Evolutionary conservation across 495 filamentous ascomycete species (phyloP), one percentile per base, ranked within the genome.

Genomic region (Cladorrhinum samala): DNA sequence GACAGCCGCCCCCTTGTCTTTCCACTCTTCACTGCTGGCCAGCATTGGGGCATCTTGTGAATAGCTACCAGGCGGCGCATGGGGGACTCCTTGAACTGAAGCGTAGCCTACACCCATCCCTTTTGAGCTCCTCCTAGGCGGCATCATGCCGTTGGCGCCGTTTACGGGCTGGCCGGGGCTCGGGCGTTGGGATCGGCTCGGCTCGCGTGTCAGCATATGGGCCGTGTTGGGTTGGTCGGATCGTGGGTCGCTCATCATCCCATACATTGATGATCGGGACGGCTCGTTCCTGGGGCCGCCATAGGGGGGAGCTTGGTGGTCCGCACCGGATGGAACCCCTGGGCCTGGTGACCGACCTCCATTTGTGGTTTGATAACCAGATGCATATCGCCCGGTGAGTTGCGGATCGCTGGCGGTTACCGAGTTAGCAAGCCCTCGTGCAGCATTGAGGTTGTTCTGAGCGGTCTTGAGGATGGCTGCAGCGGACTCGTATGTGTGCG

Each of bases 1-100:
- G 9, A 93, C 81, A 1, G 93, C 88, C 3, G 93, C 93, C 37
- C 93, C 92, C 49, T 83, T 84, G 18, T 98, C 93, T 68, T 95
- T 87, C 93, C 93, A 96, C 43, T 96, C 92, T 51, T 96, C 92
- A 63, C 83, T 92, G 63, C 84, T 91, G 3, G 82, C 69, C 21
- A 80, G 64, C 4, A 81, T 79, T 2, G 82, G 83, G 43, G 82
- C 79, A 59, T 93, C 88, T 46, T 78, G 61, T 21, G 69, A 75
- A 59, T 89, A 86, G 20, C 79, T 64, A 43, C 68, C 68, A 38
- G 65, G 61, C n/a, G 72, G 64, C 11, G 69, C 69, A 23, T 64
- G 43, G 25, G 69, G 67, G 16, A 64, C 58, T 14, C 68, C 70
- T 8, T 72, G 68, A 40, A 72, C 72, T 11, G 72, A 57, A 20